A percentile compares a stretch with the other conserved stretches of the same genome.
Evolutionary conservation across 208 protist genomes (phyloP).

Genomic region (Crithidia bombi): DNA sequence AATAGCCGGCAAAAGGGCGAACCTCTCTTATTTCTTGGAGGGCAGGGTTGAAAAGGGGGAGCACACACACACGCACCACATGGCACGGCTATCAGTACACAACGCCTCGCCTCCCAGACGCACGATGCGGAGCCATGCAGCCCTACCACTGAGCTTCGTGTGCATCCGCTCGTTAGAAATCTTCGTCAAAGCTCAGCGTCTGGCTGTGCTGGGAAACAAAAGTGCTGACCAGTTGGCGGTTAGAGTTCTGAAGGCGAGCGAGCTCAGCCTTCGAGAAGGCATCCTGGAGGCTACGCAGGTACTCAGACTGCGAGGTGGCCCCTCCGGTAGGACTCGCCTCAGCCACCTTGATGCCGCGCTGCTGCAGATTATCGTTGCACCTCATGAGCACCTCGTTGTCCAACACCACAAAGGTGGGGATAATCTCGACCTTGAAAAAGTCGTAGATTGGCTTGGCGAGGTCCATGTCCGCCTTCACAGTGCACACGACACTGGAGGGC

Average conservation of each 20-base stretch:
- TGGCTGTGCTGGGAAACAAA: slow-evolving; percentile 77
- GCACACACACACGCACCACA: no score
- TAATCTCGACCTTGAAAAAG: slow-evolving; percentile 74
- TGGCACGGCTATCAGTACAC: no score
- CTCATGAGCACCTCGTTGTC: slow-evolving; percentile 63
- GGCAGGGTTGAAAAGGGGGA: no score
- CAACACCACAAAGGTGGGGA: slow-evolving; percentile 82
- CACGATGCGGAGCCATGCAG: background rate
- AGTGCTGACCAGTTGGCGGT: slow-evolving; percentile 49
- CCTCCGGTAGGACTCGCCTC: slow-evolving; percentile 8
- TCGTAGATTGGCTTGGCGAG: slow-evolving; percentile 73
- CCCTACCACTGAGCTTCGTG: background rate
- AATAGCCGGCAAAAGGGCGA: no score
- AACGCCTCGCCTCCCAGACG: no score
- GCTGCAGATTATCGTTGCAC: slow-evolving; percentile 28
- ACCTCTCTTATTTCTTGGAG: no score
- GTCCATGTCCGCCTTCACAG: slow-evolving; percentile 85
- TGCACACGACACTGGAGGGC: slow-evolving; percentile 38
- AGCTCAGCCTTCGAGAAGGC: slow-evolving; percentile 51
- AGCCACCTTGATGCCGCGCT: slow-evolving; percentile 8
- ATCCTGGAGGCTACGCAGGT: slow-evolving; percentile 29
- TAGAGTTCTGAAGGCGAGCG: slow-evolving; percentile 76
- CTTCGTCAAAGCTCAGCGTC: slow-evolving; percentile 72
- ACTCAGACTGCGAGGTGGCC: slow-evolving; percentile 16
- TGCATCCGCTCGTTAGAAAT: slow-evolving; percentile 50